A percentile compares a stretch with the other conserved stretches of the same genome.
Evolutionary conservation across 2,329 filamentous ascomycete species (phyloP).

Genomic region (Anthostomella pinea): DNA sequence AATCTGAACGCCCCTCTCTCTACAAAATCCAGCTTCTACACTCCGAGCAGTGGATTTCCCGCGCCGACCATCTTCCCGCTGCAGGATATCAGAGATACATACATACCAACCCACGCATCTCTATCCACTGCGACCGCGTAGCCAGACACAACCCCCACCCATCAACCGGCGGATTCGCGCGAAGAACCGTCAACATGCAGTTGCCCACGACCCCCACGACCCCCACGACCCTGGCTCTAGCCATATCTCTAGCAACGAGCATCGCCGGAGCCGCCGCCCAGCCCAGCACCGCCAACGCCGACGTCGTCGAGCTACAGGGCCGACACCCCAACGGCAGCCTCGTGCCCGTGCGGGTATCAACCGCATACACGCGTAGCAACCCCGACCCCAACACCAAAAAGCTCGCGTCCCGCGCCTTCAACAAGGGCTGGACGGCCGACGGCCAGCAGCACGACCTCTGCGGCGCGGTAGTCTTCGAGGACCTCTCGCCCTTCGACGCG

Average conservation of each 20-base stretch:
- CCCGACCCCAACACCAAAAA: neutral
- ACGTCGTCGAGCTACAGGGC: neutral
- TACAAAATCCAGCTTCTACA: no score
- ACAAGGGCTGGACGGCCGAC: neutral
- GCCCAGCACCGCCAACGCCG: neutral
- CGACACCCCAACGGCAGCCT: neutral
- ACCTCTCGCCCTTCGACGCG: neutral
- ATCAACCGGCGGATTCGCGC: no score
- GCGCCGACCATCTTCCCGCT: no score
- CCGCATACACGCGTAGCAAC: neutral
- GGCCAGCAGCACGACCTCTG: neutral
- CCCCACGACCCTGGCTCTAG: neutral
- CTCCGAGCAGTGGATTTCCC: no score
- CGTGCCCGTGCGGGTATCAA: neutral
- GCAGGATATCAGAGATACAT: no score
- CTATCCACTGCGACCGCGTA: no score
- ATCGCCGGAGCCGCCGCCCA: neutral
- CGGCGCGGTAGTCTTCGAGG: neutral
- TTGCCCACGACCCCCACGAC: neutral
- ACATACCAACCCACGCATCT: no score
- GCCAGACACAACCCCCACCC: no score
- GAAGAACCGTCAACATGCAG: neutral
- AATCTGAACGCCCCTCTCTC: no score
- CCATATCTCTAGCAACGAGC: no score
- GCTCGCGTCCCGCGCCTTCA: neutral